These are phyloP conservation scores for Suhomyces kunorum DNA, from an alignment of 1,139 yeast genomes.

Conservation along the genomic window DNA sequence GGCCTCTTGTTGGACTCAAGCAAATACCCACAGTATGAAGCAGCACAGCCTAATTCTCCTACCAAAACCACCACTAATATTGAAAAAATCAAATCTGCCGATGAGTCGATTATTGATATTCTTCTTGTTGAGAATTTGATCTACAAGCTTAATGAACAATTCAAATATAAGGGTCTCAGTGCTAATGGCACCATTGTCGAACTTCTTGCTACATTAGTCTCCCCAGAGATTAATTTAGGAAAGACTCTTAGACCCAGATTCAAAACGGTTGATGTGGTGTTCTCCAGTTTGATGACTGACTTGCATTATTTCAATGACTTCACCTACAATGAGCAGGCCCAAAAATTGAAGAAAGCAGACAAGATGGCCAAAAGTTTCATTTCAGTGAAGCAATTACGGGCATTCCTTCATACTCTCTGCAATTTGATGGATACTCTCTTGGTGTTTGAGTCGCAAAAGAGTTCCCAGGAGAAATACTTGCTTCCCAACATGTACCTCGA, in stretches of 20 bases:
- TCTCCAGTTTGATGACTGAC: slow-evolving; percentile 37
- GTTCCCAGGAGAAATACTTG: slow-evolving; percentile 16
- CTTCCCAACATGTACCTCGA: slow-evolving; percentile 26
- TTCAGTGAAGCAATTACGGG: slow-evolving; percentile 25
- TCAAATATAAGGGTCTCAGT: slow-evolving; percentile 22
- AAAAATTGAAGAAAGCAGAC: slow-evolving; percentile 12
- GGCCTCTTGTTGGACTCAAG: slow-evolving; percentile 9
- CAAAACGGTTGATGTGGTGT: slow-evolving; percentile 32
- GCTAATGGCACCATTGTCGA: slow-evolving; percentile 27
- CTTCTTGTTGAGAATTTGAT: slow-evolving; percentile 36
- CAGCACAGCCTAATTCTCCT: not conserved
- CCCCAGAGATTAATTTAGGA: slow-evolving; percentile 21
- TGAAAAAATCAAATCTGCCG: slow-evolving; percentile 9
- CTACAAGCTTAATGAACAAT: slow-evolving; percentile 32
- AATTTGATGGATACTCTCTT: slow-evolving; percentile 26
- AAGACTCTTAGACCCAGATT: slow-evolving; percentile 23
- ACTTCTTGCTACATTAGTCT: slow-evolving; percentile 25
- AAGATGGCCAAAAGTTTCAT: slow-evolving; percentile 23
- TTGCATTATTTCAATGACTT: slow-evolving; percentile 37
- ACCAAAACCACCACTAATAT: not conserved
- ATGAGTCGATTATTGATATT: slow-evolving; percentile 24
- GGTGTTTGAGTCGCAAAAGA: slow-evolving; percentile 21
- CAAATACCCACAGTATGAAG: slow-evolving; percentile 11
- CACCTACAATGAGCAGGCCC: slow-evolving; percentile 26
- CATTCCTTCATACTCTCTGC: slow-evolving; percentile 18